Evolutionary conservation across 2,329 filamentous ascomycete genomes (phyloP).

Genomic region (Colletotrichum sp.): DNA sequence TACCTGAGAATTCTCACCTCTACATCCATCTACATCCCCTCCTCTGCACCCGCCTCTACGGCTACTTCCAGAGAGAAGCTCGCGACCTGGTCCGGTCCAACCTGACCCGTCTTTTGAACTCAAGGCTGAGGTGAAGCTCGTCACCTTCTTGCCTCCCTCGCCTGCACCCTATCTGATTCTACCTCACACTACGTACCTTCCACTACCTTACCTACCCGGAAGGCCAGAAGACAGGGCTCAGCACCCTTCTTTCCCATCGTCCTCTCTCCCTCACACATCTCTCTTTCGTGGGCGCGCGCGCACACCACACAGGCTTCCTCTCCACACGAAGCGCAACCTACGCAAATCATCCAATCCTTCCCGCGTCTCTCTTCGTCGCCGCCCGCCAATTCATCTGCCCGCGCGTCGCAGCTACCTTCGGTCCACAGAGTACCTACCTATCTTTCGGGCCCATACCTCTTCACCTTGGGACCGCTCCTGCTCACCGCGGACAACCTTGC

Average conservation of each 20-base stretch:
- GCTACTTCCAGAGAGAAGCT: not conserved
- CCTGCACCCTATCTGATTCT: not conserved
- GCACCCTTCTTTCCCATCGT: not conserved
- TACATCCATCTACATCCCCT: not conserved
- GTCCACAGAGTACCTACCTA: not conserved
- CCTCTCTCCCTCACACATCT: not conserved
- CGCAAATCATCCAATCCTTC: not conserved
- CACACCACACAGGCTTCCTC: not conserved
- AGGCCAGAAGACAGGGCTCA: not conserved
- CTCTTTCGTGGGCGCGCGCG: not conserved
- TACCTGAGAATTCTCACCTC: not conserved
- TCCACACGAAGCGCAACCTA: not conserved
- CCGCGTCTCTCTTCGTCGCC: not conserved
- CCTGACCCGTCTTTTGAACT: not conserved
- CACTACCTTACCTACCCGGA: not conserved
- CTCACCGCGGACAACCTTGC: not conserved
- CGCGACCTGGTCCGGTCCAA: not conserved
- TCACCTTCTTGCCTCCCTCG: not conserved
- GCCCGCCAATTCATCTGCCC: not conserved
- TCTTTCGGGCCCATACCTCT: not conserved
- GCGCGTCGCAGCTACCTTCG: not conserved
- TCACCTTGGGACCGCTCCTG: not conserved
- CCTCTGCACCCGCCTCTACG: not conserved
- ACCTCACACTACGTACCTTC: not conserved
- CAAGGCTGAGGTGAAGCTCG: not conserved